phyloP scores from a whole-genome alignment of 495 filamentous ascomycete genomes.

The Hapsidospora chrysogenum region DNA sequence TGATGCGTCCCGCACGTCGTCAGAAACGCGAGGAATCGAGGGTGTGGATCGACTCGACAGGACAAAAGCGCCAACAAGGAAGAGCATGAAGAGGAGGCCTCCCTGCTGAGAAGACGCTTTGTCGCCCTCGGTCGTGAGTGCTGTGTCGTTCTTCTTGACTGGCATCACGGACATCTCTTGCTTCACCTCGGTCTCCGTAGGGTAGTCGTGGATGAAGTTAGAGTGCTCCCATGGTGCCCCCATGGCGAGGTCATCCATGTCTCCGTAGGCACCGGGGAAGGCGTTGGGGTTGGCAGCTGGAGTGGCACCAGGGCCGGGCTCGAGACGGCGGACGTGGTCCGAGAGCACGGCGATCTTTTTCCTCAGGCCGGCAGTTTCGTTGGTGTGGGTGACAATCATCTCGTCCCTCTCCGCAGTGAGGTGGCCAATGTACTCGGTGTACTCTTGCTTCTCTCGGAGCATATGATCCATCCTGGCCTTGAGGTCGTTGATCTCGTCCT shows the following conservation, averaged over 20 bases:
- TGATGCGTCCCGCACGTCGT: constrained; percentile 85
- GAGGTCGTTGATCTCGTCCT: constrained; percentile 59
- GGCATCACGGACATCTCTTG: constrained; percentile 37
- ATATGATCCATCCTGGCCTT: constrained; percentile 51
- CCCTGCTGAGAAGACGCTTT: constrained; percentile 42
- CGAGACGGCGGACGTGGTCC: constrained; percentile 66
- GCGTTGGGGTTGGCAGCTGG: constrained; percentile 38
- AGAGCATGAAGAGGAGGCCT: constrained; percentile 62
- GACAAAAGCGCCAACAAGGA: constrained; percentile 92
- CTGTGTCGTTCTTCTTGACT: constrained; percentile 34
- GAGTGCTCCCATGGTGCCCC: constrained; percentile 67
- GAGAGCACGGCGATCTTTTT: constrained; percentile 87
- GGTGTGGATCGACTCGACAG: constrained; percentile 61
- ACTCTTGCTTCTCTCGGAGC: constrained; percentile 48
- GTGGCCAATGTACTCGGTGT: constrained; percentile 56
- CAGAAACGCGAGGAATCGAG: constrained; percentile 70
- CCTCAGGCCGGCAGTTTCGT: constrained; percentile 86
- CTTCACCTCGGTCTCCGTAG: constrained; percentile 35
- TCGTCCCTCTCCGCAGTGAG: constrained; percentile 83
- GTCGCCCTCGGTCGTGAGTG: constrained; percentile 35
- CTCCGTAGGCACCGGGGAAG: constrained; percentile 52
- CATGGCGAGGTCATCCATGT: constrained; percentile 75
- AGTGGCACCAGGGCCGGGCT: constrained; percentile 37
- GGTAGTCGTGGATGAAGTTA: constrained; percentile 45
- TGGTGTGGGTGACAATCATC: constrained; percentile 71